Conservation (phyloP, 768 basidiomycete species). For the Auricularia auricula-judae region DNA sequence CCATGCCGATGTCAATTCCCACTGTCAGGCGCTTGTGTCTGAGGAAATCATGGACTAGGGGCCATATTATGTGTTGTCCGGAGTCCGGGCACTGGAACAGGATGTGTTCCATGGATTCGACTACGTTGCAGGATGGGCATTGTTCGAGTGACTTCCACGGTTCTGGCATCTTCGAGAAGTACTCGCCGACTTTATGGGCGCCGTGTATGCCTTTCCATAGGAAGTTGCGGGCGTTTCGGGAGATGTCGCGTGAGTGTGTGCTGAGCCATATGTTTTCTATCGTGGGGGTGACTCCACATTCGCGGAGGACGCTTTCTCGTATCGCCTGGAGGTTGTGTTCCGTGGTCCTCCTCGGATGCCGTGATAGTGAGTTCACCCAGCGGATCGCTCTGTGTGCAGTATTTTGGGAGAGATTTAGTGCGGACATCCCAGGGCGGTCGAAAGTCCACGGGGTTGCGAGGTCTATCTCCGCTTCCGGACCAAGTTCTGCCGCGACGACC, state of each 20-base stretch:
- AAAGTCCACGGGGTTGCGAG: no score
- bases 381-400: background rate
- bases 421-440: background rate
- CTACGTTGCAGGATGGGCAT: conserved; percentile 9
- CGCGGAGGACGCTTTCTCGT: background rate
- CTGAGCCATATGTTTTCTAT: no score
- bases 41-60: conserved; percentile 1
- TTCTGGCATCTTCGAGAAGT: conserved; percentile 4
- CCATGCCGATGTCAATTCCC: no score
- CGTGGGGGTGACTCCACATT: no score
- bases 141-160: conserved; percentile 3
- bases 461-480: no score
- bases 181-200: conserved; percentile 10
- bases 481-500: no score
- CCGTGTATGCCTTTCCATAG: conserved; percentile 13
- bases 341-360: background rate
- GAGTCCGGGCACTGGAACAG: conserved; percentile 11
- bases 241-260: background rate
- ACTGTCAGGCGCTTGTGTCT: no score
- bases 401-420: background rate
- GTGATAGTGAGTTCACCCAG: background rate
- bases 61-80: conserved; percentile 11
- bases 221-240: background rate
- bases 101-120: conserved; percentile 14
- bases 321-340: background rate